Conservation (phyloP, 495 filamentous ascomycete genomes). For the Lophiotrema nucula region DNA sequence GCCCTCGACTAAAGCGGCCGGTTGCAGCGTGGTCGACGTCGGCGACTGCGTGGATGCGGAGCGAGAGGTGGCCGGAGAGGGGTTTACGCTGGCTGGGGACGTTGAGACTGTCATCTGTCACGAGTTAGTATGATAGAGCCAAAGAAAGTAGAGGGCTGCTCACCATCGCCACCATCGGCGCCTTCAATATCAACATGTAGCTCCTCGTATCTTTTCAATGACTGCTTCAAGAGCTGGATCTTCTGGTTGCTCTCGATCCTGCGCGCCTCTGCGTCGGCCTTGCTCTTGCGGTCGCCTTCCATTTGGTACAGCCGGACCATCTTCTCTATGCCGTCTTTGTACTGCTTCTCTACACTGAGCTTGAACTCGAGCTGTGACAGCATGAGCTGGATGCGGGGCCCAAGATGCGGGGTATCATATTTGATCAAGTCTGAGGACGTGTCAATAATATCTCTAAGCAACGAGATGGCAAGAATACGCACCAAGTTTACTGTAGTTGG, state of each 20-base stretch:
- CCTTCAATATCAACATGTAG: constrained; percentile 93
- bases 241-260: constrained; percentile 96
- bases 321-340: constrained; percentile 98
- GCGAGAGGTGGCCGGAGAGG: constrained; percentile 80
- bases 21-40: constrained; percentile 94
- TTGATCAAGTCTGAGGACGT: constrained; percentile 82
- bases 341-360: constrained; percentile 97
- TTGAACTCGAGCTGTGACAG: constrained; percentile 98
- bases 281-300: constrained; percentile 96
- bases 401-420: constrained; percentile 93
- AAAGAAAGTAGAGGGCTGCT: constrained; percentile 2
- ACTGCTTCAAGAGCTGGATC: constrained; percentile 92
- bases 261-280: constrained; percentile 82
- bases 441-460: background rate
- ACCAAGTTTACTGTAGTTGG: constrained; percentile 97
- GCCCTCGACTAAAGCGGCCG: constrained; percentile 80
- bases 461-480: constrained; percentile 38
- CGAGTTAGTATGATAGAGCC: background rate
- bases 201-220: constrained; percentile 94
- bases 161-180: constrained; percentile 82
- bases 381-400: constrained; percentile 98
- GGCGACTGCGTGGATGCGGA: constrained; percentile 82
- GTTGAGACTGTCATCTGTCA: constrained; percentile 90
- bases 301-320: constrained; percentile 98
- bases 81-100: constrained; percentile 92